Percentiles rank a stretch among this genome's conserved stretches.
Conservation (phyloP, 1,139 yeast genomes). For the Hansenula lynferdii region DNA sequence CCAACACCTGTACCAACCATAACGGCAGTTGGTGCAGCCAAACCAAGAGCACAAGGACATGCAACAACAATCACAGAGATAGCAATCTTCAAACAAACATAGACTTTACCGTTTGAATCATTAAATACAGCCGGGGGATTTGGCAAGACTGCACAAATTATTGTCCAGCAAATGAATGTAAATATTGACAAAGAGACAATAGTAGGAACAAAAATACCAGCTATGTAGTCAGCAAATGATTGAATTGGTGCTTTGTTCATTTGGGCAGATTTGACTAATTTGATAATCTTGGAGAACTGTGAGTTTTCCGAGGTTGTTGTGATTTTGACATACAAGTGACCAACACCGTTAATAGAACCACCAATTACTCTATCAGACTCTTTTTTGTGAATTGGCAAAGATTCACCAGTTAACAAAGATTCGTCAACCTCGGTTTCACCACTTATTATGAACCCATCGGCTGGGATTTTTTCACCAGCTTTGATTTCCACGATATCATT, state of each 20-base stretch:
- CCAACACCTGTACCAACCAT: constrained; percentile 99
- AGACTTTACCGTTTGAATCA: constrained; percentile 52
- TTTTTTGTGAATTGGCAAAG: constrained; percentile 62
- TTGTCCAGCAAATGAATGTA: constrained; percentile 71
- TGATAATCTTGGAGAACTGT: constrained; percentile 80
- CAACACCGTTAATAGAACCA: constrained; percentile 85
- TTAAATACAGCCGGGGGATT: constrained; percentile 54
- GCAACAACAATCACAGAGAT: constrained; percentile 95
- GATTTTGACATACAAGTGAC: constrained; percentile 65
- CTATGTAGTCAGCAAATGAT: constrained; percentile 78
- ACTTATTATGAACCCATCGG: constrained; percentile 76
- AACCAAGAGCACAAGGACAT: constrained; percentile 95
- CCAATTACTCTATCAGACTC: constrained; percentile 70
- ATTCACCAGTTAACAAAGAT: constrained; percentile 87
- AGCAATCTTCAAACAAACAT: constrained; percentile 73
- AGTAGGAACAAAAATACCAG: constrained; percentile 81
- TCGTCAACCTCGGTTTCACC: constrained; percentile 88
- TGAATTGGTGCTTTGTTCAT: constrained; percentile 87
- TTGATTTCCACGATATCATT: constrained; percentile 72
- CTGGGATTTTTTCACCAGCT: constrained; percentile 88
- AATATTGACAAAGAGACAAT: constrained; percentile 56
- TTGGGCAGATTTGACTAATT: constrained; percentile 86
- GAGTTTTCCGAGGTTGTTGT: constrained; percentile 76
- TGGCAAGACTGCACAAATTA: constrained; percentile 33
- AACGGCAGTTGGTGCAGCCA: constrained; percentile 97